Evolutionary conservation across 2,329 filamentous ascomycete species (phyloP).

Genomic region (Aspergillus unguis): DNA sequence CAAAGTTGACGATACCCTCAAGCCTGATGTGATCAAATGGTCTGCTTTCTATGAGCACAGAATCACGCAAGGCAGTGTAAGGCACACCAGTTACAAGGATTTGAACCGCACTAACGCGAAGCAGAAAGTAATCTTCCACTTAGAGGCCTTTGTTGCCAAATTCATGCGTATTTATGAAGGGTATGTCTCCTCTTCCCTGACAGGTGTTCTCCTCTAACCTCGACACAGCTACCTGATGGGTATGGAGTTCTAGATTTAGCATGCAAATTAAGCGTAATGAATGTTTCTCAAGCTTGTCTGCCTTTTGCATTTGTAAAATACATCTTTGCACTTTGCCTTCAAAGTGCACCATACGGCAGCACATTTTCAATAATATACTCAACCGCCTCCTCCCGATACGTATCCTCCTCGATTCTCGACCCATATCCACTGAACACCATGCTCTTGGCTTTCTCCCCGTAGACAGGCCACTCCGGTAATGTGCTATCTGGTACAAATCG

Average conservation of each 20-base stretch:
- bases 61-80: constrained; percentile 73
- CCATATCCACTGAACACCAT: constrained; percentile 7
- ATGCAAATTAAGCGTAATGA: constrained; percentile 23
- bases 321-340: too few species aligned
- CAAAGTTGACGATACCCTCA: constrained; percentile 82
- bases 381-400: background rate
- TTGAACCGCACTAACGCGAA: constrained; percentile 8
- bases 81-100: constrained; percentile 17
- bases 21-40: constrained; percentile 92
- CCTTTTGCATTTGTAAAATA: background rate
- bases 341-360: background rate
- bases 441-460: background rate
- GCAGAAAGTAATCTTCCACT: constrained; percentile 90
- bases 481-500: background rate
- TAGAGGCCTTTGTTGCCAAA: constrained; percentile 97
- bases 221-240: constrained; percentile 60
- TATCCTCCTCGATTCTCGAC: constrained; percentile 1
- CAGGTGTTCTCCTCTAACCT: constrained; percentile 31
- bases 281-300: constrained; percentile 14
- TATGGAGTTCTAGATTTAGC: constrained; percentile 61
- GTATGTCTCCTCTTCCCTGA: constrained; percentile 48
- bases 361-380: background rate
- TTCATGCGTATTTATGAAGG: constrained; percentile 96
- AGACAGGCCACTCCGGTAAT: background rate
- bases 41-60: constrained; percentile 96